A percentile compares a stretch with the other conserved stretches of the same genome.
Evolutionary conservation across 2,329 filamentous ascomycete species (phyloP).

Genomic region (Tolypocladium tropicale): DNA sequence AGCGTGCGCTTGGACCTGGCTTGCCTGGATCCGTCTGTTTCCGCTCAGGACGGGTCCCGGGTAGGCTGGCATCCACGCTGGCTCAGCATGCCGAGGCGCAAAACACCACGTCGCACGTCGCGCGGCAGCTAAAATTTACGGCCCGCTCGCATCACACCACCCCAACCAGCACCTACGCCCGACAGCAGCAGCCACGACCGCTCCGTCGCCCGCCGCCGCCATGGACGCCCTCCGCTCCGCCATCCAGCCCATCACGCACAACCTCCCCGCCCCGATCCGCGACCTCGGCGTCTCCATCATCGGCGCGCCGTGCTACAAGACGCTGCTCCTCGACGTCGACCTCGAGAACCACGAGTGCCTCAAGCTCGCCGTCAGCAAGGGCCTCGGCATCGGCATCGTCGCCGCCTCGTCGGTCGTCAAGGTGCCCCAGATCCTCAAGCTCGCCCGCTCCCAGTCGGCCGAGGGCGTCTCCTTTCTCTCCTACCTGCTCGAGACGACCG

Average conservation of each 20-base stretch:
- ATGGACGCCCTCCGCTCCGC: conserved; percentile 54
- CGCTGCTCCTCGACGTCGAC: conserved; percentile 77
- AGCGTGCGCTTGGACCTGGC: not conserved
- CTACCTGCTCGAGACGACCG: conserved; percentile 83
- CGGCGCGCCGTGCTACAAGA: conserved; percentile 74
- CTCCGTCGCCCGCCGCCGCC: conserved; percentile 7
- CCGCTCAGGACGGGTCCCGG: too few species aligned
- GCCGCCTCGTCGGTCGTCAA: conserved; percentile 86
- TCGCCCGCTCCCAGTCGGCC: conserved; percentile 69
- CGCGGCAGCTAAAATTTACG: not conserved
- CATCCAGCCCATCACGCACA: conserved; percentile 60
- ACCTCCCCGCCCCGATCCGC: conserved; percentile 63
- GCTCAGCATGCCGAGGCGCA: not conserved
- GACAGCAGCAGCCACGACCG: not conserved
- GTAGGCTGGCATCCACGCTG: not conserved
- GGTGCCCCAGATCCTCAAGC: conserved; percentile 91
- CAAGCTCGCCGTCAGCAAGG: conserved; percentile 86
- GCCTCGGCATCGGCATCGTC: conserved; percentile 87
- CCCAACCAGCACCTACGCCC: too few species aligned
- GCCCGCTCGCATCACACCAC: not conserved
- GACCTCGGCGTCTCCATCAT: conserved; percentile 71
- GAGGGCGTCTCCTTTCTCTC: conserved; percentile 80
- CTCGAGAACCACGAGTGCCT: conserved; percentile 67
- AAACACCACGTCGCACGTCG: not conserved
- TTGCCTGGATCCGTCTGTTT: too few species aligned